Base-by-base conservation (phyloP, 768 basidiomycete genomes). In the Suillus decipiens region DNA sequence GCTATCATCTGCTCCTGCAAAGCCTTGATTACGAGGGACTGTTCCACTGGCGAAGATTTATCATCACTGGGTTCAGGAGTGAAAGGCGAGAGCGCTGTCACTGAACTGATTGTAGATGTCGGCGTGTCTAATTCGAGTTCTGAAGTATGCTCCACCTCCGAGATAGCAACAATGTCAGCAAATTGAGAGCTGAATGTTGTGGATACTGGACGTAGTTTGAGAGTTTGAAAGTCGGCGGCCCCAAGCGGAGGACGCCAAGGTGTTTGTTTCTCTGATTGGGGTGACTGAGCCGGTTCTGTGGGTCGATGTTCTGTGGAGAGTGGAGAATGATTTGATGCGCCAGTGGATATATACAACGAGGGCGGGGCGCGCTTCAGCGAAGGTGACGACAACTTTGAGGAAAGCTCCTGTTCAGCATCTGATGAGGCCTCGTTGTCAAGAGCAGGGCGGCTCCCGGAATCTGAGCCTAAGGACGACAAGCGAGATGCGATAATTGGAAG, bases 161-260 rank as follows among this genome's bases (percentile, higher is more conserved):
- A 37, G 50, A 67, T 67, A 58, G 73, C 63, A 19, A 83, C 73
- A 62, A 80, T 75, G 31, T 80, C 80, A 10, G 82, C 79, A 68
- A 93, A 90, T 33, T 89, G 86, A 11, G 85, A 77, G 69, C 89
- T 89, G 73, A 94, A 94, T 48, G 88, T 78, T 1, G 87, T 86
- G 24, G 92, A 93, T 19, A 93, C 80, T 3, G 92, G 92, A 17
- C 92, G 84, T 59, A 94, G 75, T 68, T 84, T 86, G 54, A 94
- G 80, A 3, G 83, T 77, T 12, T 88, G 81, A 69, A 93, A 93
- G 59, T 86, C 84, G 1, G 81, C 75, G 10, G 84, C 80, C 51
- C 82, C 78, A 24, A 90, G 81, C 2, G 90, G 91, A 33, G 90
- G 90, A 68, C 88, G 90, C 66, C 82, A 83, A 1, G 88, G 81